These are phyloP conservation scores for Petasospora fabianii DNA, from an alignment of 1,139 yeast species.

Conservation along the genomic window DNA sequence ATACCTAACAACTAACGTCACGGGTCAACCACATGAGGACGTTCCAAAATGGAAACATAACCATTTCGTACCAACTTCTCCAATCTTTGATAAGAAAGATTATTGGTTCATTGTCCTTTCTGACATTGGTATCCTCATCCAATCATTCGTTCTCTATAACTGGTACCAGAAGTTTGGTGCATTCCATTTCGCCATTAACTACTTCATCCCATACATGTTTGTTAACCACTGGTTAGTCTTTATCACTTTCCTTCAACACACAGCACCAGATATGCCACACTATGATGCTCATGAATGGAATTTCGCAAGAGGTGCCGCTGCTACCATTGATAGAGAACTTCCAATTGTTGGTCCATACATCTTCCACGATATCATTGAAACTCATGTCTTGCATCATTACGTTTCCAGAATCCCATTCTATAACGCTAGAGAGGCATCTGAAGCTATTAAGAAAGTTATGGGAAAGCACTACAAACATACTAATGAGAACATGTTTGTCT, in stretches of 20 bases:
- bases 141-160: constrained; percentile 40
- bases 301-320: constrained; percentile 65
- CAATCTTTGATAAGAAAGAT: constrained; percentile 51
- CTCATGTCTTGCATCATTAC: constrained; percentile 61
- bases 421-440: constrained; percentile 58
- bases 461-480: constrained; percentile 51
- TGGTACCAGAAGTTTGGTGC: constrained; percentile 47
- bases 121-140: constrained; percentile 49
- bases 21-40: constrained; percentile 48
- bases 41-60: constrained; percentile 31
- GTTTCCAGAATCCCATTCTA: constrained; percentile 61
- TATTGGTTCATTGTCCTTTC: constrained; percentile 52
- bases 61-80: constrained; percentile 53
- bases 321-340: constrained; percentile 58
- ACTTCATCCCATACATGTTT: constrained; percentile 53
- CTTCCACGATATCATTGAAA: constrained; percentile 63
- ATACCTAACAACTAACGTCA: constrained; percentile 47
- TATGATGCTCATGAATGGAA: constrained; percentile 56
- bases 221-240: constrained; percentile 66
- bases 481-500: constrained; percentile 55
- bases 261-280: constrained; percentile 57
- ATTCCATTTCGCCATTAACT: constrained; percentile 46
- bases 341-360: constrained; percentile 56
- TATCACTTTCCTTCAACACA: constrained; percentile 58
- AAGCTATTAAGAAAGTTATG: constrained; percentile 56